A percentile compares a stretch with the other conserved stretches of the same genome.
phyloP scores from a whole-genome alignment of 2,329 filamentous ascomycete species.

The Paraphaeosphaeria minitans region DNA sequence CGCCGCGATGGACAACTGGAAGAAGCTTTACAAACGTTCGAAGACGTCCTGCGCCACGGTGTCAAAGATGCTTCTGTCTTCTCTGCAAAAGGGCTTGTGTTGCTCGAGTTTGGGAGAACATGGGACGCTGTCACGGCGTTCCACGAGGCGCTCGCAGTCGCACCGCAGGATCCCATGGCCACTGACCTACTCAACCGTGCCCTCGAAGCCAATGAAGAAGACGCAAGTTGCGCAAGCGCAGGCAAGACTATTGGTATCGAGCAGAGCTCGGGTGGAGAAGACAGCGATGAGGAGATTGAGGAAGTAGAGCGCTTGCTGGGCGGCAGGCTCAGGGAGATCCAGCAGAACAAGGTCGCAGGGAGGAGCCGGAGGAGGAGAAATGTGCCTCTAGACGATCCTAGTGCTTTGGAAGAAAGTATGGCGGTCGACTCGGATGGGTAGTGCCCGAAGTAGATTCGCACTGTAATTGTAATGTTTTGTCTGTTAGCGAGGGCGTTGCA shows the following conservation, averaged over 20 bases:
- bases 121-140: slow-evolving; percentile 81
- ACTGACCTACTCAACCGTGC: slow-evolving; percentile 78
- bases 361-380: slow-evolving; percentile 57
- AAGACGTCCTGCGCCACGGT: slow-evolving; percentile 82
- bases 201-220: slow-evolving; percentile 51
- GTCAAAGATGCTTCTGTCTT: slow-evolving; percentile 81
- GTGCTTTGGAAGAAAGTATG: slow-evolving; percentile 54
- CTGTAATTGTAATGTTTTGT: slow-evolving; percentile 6
- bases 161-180: slow-evolving; percentile 79
- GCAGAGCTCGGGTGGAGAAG: slow-evolving; percentile 11
- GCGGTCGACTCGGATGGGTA: slow-evolving; percentile 63
- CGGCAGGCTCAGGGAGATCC: slow-evolving; percentile 56
- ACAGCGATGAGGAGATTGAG: slow-evolving; percentile 45
- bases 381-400: slow-evolving; percentile 48
- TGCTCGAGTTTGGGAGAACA: slow-evolving; percentile 75
- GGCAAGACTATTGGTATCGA: slow-evolving; percentile 1
- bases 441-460: not conserved
- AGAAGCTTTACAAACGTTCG: slow-evolving; percentile 79
- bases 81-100: slow-evolving; percentile 79
- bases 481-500: slow-evolving; percentile 12
- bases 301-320: slow-evolving; percentile 62
- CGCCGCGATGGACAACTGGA: slow-evolving; percentile 72
- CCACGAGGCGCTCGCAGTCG: slow-evolving; percentile 81
- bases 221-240: slow-evolving; percentile 16
- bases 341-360: slow-evolving; percentile 58